A percentile compares a stretch with the other conserved stretches of the same genome.
phyloP scores from a whole-genome alignment of 2,329 filamentous ascomycete species.

The Fusarium brevicatenulatum region DNA sequence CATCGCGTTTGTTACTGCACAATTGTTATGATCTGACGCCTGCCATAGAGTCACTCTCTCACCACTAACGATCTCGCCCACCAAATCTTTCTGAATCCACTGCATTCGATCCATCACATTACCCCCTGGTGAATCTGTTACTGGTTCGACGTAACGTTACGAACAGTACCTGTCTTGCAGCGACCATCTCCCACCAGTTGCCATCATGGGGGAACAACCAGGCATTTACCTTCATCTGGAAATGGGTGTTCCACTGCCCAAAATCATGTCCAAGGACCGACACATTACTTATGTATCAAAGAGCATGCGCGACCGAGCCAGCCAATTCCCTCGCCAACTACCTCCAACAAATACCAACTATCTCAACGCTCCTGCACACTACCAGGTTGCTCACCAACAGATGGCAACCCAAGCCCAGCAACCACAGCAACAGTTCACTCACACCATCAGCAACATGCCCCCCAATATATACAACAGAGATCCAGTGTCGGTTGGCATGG shows the following conservation, averaged over 20 bases:
- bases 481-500: neutral
- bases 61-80: neutral
- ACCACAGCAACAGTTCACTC: constrained; percentile 23
- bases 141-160: neutral
- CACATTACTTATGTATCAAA: constrained; percentile 60
- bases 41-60: neutral
- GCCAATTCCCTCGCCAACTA: constrained; percentile 58
- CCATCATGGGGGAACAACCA: constrained; percentile 43
- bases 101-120: constrained; percentile 1
- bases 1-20: neutral
- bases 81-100: neutral
- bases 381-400: constrained; percentile 19
- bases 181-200: neutral
- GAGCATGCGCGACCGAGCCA: constrained; percentile 54
- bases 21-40: neutral
- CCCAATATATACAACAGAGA: constrained; percentile 19
- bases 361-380: constrained; percentile 44
- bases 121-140: neutral
- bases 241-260: constrained; percentile 63
- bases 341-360: constrained; percentile 59
- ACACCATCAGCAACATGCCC: neutral
- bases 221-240: constrained; percentile 61
- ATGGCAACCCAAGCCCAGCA: constrained; percentile 4
- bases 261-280: constrained; percentile 55
- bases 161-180: neutral